Evolutionary conservation across 495 filamentous ascomycete species (phyloP), one percentile per base, ranked within the genome.

Genomic region (Geoglossum glabrum): DNA sequence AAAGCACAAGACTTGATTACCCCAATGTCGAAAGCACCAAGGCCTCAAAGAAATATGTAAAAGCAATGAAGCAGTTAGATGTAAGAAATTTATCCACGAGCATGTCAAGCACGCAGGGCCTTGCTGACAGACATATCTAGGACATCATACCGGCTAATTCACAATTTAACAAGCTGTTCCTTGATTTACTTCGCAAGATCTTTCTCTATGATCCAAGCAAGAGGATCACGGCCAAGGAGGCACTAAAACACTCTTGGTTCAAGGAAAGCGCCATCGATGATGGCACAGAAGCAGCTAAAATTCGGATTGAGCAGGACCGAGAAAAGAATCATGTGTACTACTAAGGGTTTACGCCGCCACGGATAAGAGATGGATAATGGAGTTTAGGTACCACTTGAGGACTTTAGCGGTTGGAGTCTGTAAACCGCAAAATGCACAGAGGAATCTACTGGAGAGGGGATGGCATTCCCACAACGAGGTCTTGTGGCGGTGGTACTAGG

Each of bases 201-300:
- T 98, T 98, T 64, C 83, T 95, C 30, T 98, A 98, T 68, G 90
- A 98, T 61, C 90, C 93, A 1, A 82, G 81, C 50, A 78, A 84
- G 58, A 81, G 92, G 30, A 94, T 98, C 64, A 94, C 87, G 3
- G 92, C 92, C 57, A 87, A 94, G 62, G 72, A 93, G 64, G 92
- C 92, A 8, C 72, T 98, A 47, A 80, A 90, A 60, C 92, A 98
- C 65, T 80, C 84, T 0, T 98, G 92, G 92, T 98, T 98, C 72
- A 83, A 82, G 62, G 90, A 97, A 68, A 74, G 74, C 7, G 70
- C 77, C 13, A 78, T 84, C 23, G 92, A 98, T 65, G 92, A 98
- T 66, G 92, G 92, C 36, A 96, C 90, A 23, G 93, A 97, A 71
- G 92, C 92, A 38, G 76, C 82, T 28, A 83, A 84, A 62, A 86